These are phyloP conservation scores for Peronospora farinosa DNA, from an alignment of 352 stramenopile genomes.

Conservation along the genomic window DNA sequence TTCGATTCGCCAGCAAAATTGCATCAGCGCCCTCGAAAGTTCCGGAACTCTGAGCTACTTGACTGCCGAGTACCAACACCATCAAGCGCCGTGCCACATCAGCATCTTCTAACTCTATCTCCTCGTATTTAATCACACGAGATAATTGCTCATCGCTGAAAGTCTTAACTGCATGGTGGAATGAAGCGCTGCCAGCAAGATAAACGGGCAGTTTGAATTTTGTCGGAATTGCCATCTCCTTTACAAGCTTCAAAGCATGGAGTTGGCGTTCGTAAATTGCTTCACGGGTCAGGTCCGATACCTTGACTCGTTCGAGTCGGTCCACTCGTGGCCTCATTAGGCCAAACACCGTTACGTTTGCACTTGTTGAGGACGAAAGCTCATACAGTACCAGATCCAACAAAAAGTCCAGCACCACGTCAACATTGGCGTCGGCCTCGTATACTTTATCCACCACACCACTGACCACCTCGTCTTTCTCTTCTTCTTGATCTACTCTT, in stretches of 20 bases:
- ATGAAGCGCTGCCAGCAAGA: constrained; percentile 49
- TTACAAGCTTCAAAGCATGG: constrained; percentile 53
- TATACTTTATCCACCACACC: constrained; percentile 4
- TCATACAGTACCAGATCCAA: constrained; percentile 66
- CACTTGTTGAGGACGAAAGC: constrained; percentile 10
- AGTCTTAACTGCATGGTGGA: constrained; percentile 58
- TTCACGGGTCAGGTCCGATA: constrained; percentile 38
- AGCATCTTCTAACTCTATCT: constrained; percentile 38
- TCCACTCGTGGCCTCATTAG: constrained; percentile 45
- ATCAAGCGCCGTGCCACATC: constrained; percentile 36
- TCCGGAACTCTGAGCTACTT: constrained; percentile 36
- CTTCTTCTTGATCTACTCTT: constrained; percentile 1
- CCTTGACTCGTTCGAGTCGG: constrained; percentile 42
- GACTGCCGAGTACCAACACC: constrained; percentile 54
- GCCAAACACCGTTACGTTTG: constrained; percentile 25
- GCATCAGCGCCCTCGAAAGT: constrained; percentile 35
- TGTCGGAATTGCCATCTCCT: constrained; percentile 37
- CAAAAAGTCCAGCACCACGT: constrained; percentile 62
- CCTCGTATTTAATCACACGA: constrained; percentile 56
- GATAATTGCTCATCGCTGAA: constrained; percentile 66
- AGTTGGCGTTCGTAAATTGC: constrained; percentile 55
- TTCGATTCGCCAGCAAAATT: constrained; percentile 41
- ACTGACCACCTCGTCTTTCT: neutral
- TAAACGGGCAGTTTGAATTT: constrained; percentile 45
- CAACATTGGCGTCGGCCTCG: constrained; percentile 21